These are phyloP conservation scores for Collybiopsis confluens DNA, from an alignment of 768 basidiomycete species.

Conservation along the genomic window DNA sequence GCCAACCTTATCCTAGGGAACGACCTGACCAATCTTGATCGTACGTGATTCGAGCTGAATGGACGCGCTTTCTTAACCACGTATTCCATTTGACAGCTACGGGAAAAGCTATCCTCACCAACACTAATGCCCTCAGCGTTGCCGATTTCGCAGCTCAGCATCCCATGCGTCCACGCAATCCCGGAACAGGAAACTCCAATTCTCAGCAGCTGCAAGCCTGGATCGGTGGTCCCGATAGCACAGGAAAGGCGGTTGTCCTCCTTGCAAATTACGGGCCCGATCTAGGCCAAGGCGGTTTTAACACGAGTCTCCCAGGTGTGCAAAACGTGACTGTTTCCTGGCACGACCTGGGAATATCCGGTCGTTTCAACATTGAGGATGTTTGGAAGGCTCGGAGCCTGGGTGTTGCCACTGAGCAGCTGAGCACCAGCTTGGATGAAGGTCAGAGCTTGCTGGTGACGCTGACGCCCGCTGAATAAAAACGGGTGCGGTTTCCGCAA, in stretches of 20 bases:
- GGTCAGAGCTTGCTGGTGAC: conserved; percentile 5
- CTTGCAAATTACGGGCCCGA: conserved; percentile 10
- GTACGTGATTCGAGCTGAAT: not conserved
- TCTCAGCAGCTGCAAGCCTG: conserved; percentile 9
- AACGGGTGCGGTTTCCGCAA: not conserved
- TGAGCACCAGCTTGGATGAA: conserved; percentile 8
- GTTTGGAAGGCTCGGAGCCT: conserved; percentile 6
- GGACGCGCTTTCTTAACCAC: not conserved
- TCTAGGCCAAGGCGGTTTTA: conserved; percentile 6
- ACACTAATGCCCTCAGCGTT: not conserved
- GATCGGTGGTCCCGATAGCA: conserved; percentile 7
- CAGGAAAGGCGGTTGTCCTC: conserved; percentile 4
- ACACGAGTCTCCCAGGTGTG: not conserved
- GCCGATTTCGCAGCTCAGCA: conserved; percentile 5
- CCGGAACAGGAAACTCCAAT: conserved; percentile 2
- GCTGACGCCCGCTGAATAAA: not conserved
- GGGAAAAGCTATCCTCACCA: conserved; percentile 4
- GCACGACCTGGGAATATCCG: conserved; percentile 6
- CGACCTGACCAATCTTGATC: conserved; percentile 6
- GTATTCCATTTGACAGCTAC: not conserved
- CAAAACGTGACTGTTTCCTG: conserved; percentile 3
- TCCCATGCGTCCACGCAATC: conserved; percentile 8
- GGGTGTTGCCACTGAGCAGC: not conserved
- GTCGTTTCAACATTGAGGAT: not conserved
- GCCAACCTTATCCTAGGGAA: conserved; percentile 9